Evolutionary conservation across 1,284 basidiomycete genomes (phyloP), one percentile per base, ranked within the genome.

Genomic region (Thecaphora thlaspeos): DNA sequence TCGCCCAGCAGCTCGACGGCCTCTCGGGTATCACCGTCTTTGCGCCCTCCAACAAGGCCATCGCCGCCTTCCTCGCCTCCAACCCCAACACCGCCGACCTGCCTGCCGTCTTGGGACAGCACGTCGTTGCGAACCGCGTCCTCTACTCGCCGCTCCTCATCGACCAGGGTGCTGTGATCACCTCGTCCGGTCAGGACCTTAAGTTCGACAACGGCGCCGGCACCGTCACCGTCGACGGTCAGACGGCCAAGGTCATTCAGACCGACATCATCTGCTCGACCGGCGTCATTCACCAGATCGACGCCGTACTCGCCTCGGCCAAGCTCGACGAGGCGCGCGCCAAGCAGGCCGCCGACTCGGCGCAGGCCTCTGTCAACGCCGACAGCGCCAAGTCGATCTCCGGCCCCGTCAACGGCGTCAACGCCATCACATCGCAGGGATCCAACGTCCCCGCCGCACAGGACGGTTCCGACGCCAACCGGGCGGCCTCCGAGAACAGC

Each of bases 211-310:
- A 58, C 49, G 37, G 38, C 9, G 47, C 52, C 15, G 56, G 68
- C 10, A 58, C 60, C 2, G 54, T 71, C 48, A 55, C 48, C 22
- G 66, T 71, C 8, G 67, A 63, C 32, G 55, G 60, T 50, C 48
- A 42, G n/a, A 55, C 59, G 26, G 69, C 67, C 17, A 55, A 61
- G 47, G 57, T 71, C 42, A 30, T 66, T 4, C 62, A 70, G 39
- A 60, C 55, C 51, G 69, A 71, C 51, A 63, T 71, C 28, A 67
- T 71, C 21, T 52, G 55, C 22, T 43, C 52, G 36, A 54, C 56
- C 46, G 69, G 69, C 42, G 69, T 71, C 9, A 63, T 70, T 26
- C 69, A 71, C 46, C 46, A 36, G 34, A 62, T 71, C 38, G 67
- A 71, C 56, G 50, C 58, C 30, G 69, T 71, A 17, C 57, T 71